These are phyloP conservation scores for Kickxella alabastrina DNA, from an alignment of 192 early-diverging fungal genomes.

Conservation along the genomic window DNA sequence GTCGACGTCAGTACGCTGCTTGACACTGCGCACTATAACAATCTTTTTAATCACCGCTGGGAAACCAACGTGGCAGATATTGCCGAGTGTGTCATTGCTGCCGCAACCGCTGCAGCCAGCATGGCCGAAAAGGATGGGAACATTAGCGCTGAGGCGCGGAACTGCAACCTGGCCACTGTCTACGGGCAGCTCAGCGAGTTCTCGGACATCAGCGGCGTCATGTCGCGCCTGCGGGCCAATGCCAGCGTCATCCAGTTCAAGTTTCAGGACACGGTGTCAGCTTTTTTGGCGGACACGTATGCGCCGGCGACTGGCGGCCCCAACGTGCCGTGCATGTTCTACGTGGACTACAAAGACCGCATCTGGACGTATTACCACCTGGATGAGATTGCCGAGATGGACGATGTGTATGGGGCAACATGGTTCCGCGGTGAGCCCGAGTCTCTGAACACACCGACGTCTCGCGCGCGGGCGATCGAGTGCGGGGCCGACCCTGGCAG, in stretches of 20 bases:
- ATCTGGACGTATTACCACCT: slow-evolving; percentile 53
- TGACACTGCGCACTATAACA: slow-evolving; percentile 46
- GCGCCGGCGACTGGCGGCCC: slow-evolving; percentile 49
- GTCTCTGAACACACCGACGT: slow-evolving; percentile 12
- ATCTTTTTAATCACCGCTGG: slow-evolving; percentile 41
- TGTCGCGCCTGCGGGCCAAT: slow-evolving; percentile 42
- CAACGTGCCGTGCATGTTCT: slow-evolving; percentile 52
- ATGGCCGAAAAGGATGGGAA: slow-evolving; percentile 23
- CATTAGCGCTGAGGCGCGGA: slow-evolving; percentile 10
- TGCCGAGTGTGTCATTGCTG: slow-evolving; percentile 10
- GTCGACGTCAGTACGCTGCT: slow-evolving; percentile 41
- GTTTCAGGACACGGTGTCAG: slow-evolving; percentile 51
- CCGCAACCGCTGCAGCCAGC: background rate
- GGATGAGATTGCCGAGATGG: slow-evolving; percentile 48
- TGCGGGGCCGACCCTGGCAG: slow-evolving; percentile 14
- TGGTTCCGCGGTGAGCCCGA: slow-evolving; percentile 39
- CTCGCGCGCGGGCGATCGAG: slow-evolving; percentile 11
- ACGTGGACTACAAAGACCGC: slow-evolving; percentile 52
- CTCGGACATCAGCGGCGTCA: slow-evolving; percentile 26
- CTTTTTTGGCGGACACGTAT: slow-evolving; percentile 46
- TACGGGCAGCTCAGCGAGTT: slow-evolving; percentile 40
- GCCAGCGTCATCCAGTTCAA: slow-evolving; percentile 52
- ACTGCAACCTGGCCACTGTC: slow-evolving; percentile 9
- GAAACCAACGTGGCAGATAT: slow-evolving; percentile 12
- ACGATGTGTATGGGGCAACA: slow-evolving; percentile 51